These are phyloP conservation scores for Mucor ambiguus DNA, from an alignment of 371 early-diverging fungal species.

Conservation along the genomic window DNA sequence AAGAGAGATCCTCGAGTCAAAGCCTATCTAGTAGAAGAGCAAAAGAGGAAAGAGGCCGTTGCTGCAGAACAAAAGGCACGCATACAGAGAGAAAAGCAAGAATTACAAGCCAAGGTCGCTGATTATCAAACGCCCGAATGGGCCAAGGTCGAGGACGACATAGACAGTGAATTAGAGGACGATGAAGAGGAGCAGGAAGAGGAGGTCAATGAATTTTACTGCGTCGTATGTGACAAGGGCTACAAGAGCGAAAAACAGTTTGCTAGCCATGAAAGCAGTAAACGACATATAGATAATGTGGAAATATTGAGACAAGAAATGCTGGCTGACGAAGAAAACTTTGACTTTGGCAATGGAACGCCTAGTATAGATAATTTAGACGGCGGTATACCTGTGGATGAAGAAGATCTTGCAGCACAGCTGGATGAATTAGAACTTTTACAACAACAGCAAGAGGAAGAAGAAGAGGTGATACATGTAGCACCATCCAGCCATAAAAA, in stretches of 20 bases:
- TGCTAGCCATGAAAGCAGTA: conserved; percentile 76
- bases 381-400: conserved; percentile 1
- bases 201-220: conserved; percentile 58
- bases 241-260: conserved; percentile 79
- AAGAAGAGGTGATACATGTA: conserved; percentile 14
- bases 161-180: conserved; percentile 21
- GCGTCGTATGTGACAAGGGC: conserved; percentile 81
- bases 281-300: conserved; percentile 74
- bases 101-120: conserved; percentile 50
- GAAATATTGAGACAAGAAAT: conserved; percentile 68
- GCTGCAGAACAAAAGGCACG: conserved; percentile 58
- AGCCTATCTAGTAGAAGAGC: conserved; percentile 52
- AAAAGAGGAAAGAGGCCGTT: conserved; percentile 53
- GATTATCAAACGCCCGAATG: conserved; percentile 66
- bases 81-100: conserved; percentile 53
- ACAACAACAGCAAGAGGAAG: conserved; percentile 10
- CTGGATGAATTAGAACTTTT: conserved; percentile 4
- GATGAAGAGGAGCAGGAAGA: conserved; percentile 46
- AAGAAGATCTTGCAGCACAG: not conserved
- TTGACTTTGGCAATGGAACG: conserved; percentile 37
- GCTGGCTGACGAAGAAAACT: conserved; percentile 58
- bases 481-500: conserved; percentile 8
- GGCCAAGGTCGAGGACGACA: conserved; percentile 53
- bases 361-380: not conserved
- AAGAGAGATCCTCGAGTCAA: conserved; percentile 84